phyloP scores from a whole-genome alignment of 768 basidiomycete species.

The Rhizopogon vesiculosus region DNA sequence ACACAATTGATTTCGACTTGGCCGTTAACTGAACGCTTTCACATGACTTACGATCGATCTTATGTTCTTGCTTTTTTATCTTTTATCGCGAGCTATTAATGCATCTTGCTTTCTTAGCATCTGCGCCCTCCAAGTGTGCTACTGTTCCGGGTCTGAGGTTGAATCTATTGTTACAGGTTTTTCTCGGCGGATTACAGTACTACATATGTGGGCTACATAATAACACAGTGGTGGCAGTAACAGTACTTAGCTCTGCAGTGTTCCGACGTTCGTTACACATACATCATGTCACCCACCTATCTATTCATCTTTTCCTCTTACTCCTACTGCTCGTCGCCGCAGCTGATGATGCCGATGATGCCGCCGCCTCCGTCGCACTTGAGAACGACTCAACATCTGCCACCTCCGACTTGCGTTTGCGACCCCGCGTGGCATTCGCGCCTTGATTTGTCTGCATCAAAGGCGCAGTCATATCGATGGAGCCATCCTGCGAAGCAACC shows the following conservation, averaged over 20 bases:
- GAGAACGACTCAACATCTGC: constrained; percentile 8
- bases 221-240: background rate
- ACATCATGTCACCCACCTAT: background rate
- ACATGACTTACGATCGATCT: too few species aligned
- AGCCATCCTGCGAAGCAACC: constrained; percentile 30
- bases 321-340: constrained; percentile 13
- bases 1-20: background rate
- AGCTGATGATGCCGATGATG: background rate
- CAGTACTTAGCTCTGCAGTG: background rate
- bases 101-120: background rate
- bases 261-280: background rate
- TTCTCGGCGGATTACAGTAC: constrained; percentile 2
- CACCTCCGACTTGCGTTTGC: constrained; percentile 38
- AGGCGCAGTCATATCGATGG: background rate
- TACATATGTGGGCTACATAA: constrained; percentile 1
- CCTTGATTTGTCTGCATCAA: background rate
- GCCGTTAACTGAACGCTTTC: background rate
- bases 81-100: background rate
- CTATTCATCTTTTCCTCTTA: constrained; percentile 25
- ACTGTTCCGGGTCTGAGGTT: background rate
- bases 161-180: background rate
- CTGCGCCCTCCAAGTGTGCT: background rate
- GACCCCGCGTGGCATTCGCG: constrained; percentile 10
- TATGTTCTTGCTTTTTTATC: background rate
- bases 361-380: background rate